phyloP scores from a whole-genome alignment of 352 stramenopile species.

The Hyaloperonospora arabidopsidis region DNA sequence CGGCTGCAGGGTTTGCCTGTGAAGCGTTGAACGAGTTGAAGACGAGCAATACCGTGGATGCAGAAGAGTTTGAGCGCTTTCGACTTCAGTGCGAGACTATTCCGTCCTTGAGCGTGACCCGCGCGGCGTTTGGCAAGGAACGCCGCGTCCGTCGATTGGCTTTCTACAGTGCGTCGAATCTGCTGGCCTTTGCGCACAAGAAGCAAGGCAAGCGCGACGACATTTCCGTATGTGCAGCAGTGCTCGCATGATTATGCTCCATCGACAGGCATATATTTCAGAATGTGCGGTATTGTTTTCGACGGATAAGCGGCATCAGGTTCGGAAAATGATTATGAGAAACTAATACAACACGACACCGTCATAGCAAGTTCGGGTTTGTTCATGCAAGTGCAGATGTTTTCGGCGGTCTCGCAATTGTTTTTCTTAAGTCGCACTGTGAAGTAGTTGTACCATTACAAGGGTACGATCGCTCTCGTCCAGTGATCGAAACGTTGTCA shows the following conservation, averaged over 20 bases:
- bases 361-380: slow-evolving; percentile 2
- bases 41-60: slow-evolving; percentile 47
- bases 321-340: too few relatives aligned
- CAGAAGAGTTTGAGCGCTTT: slow-evolving; percentile 66
- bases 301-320: too few relatives aligned
- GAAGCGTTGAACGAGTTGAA: slow-evolving; percentile 75
- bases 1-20: slow-evolving; percentile 68
- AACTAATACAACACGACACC: too few relatives aligned
- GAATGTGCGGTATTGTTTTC: too few relatives aligned
- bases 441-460: slow-evolving; percentile 2
- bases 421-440: slow-evolving; percentile 3
- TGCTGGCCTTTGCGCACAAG: slow-evolving; percentile 85
- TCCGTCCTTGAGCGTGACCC: slow-evolving; percentile 52
- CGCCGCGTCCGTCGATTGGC: slow-evolving; percentile 77
- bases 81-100: slow-evolving; percentile 62
- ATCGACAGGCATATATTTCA: not conserved
- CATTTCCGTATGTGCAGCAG: slow-evolving; percentile 75
- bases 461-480: not conserved
- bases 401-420: not conserved
- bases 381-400: too few relatives aligned
- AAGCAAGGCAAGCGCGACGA: slow-evolving; percentile 83
- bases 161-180: slow-evolving; percentile 84
- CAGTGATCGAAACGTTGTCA: too few relatives aligned
- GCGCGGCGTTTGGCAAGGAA: slow-evolving; percentile 67
- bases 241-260: slow-evolving; percentile 52